These are phyloP conservation scores for Phyllosticta citribraziliensis DNA, from an alignment of 2,329 filamentous ascomycete species.

Conservation along the genomic window DNA sequence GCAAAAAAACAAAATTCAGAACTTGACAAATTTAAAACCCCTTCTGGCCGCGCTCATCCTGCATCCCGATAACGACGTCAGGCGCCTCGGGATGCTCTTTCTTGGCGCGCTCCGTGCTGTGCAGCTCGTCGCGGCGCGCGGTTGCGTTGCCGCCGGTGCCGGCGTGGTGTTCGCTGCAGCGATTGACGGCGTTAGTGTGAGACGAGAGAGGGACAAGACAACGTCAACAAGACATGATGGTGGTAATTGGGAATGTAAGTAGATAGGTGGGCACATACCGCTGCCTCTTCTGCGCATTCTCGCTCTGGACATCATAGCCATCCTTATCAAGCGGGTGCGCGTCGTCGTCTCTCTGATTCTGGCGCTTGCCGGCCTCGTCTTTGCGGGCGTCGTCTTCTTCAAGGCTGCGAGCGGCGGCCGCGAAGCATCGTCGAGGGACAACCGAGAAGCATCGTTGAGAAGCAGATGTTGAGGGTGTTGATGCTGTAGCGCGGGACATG, in stretches of 20 bases:
- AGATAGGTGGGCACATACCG: conserved; percentile 20
- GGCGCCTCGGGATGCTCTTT: conserved; percentile 39
- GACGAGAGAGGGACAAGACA: background rate
- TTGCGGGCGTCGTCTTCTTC: background rate
- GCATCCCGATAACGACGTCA: conserved; percentile 39
- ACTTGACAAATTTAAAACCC: conserved; percentile 15
- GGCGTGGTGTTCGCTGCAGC: conserved; percentile 15
- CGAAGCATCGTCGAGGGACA: too few relatives aligned
- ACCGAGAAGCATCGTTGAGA: too few relatives aligned
- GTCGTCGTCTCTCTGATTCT: background rate
- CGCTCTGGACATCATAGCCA: conserved; percentile 22
- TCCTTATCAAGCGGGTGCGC: background rate
- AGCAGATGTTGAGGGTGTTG: conserved; percentile 15
- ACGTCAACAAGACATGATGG: background rate
- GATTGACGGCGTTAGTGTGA: background rate
- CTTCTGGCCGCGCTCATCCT: conserved; percentile 40
- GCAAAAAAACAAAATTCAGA: background rate
- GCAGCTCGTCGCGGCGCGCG: conserved; percentile 26
- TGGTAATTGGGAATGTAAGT: background rate
- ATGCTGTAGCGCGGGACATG: conserved; percentile 15
- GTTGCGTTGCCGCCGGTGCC: conserved; percentile 33
- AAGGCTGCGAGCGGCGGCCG: too few relatives aligned
- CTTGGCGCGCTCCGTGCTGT: conserved; percentile 33
- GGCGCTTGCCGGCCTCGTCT: background rate
- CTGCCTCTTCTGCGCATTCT: conserved; percentile 20